These are phyloP conservation scores for Rosa chinensis DNA, from an alignment of 306 rosid species.

Conservation along the genomic window DNA sequence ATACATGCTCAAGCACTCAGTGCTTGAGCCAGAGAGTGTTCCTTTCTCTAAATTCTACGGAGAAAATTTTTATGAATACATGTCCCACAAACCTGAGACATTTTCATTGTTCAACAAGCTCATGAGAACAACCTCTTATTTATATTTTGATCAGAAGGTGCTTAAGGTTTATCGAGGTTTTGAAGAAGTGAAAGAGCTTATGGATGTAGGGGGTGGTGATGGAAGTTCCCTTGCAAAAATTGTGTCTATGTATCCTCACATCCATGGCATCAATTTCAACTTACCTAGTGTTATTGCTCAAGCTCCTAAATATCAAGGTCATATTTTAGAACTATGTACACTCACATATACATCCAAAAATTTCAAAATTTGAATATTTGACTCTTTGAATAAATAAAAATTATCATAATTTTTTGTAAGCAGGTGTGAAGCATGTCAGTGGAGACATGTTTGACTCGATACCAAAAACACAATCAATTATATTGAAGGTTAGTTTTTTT, in stretches of 20 bases:
- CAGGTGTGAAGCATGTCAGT: constrained; percentile 3
- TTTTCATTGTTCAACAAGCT: neutral
- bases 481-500: neutral
- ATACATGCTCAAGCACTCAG: neutral
- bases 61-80: neutral
- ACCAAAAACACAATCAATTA: constrained; percentile 10
- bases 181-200: neutral
- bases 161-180: neutral
- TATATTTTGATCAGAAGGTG: neutral
- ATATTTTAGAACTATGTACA: too few relatives aligned
- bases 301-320: neutral
- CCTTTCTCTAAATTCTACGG: neutral
- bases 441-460: constrained; percentile 23
- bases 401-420: too few relatives aligned
- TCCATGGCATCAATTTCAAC: neutral
- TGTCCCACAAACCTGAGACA: neutral
- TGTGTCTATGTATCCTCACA: neutral
- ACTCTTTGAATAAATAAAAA: too few relatives aligned
- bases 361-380: too few relatives aligned
- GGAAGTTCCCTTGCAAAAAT: neutral
- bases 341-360: too few relatives aligned
- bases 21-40: neutral
- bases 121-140: neutral
- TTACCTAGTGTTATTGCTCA: neutral
- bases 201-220: neutral